phyloP scores from a whole-genome alignment of 495 filamentous ascomycete genomes.

The Annulohypoxylon moriforme region DNA sequence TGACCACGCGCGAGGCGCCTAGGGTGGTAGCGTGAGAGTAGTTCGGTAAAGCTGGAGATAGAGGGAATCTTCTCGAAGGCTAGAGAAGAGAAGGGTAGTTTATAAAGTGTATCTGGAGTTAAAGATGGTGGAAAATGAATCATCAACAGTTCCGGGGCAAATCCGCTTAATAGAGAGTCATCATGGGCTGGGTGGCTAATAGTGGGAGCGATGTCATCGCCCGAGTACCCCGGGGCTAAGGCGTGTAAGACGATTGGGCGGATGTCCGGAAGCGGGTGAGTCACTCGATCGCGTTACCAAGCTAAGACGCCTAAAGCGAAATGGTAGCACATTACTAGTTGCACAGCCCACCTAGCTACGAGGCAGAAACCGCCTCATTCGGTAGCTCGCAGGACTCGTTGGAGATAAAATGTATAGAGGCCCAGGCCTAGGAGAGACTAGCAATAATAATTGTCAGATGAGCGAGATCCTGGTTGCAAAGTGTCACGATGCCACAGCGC shows the following conservation, averaged over 20 bases:
- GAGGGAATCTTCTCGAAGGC: constrained; percentile 26
- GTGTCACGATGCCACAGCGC: constrained; percentile 7
- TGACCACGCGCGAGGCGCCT: constrained; percentile 33
- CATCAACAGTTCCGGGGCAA: constrained; percentile 1
- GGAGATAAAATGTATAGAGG: not conserved
- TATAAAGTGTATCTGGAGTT: constrained; percentile 29
- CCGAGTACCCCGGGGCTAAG: not conserved
- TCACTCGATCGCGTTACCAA: constrained; percentile 32
- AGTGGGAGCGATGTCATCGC: constrained; percentile 17
- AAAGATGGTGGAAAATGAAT: constrained; percentile 18
- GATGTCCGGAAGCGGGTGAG: constrained; percentile 20
- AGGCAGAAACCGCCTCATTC: constrained; percentile 27
- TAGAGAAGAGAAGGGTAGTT: constrained; percentile 16
- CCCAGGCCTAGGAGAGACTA: constrained; percentile 20
- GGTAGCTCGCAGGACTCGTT: not conserved
- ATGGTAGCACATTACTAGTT: constrained; percentile 11
- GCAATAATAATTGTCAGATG: constrained; percentile 27
- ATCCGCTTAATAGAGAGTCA: constrained; percentile 22
- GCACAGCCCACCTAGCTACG: constrained; percentile 21
- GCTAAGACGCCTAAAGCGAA: constrained; percentile 3
- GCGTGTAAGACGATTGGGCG: constrained; percentile 44
- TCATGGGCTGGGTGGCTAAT: constrained; percentile 11
- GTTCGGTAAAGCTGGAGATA: constrained; percentile 29
- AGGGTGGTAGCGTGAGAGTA: constrained; percentile 13
- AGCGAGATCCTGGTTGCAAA: constrained; percentile 6